Percentiles rank a stretch among this genome's conserved stretches.
phyloP scores from a whole-genome alignment of 257 asterid genomes.

The Salvia hispanica region DNA sequence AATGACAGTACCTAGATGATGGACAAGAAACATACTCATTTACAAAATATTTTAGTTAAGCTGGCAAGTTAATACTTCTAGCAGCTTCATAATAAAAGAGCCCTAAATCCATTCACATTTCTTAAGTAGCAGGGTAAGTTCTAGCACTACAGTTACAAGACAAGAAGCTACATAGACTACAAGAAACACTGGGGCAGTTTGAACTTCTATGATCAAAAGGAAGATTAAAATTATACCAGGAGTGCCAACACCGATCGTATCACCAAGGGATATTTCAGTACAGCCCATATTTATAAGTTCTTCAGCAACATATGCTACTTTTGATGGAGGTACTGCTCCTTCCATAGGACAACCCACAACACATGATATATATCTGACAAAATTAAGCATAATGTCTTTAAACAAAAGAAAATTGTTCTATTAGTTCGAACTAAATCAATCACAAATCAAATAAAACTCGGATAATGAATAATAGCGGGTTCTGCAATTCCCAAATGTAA shows the following conservation, averaged over 20 bases:
- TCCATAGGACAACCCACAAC: slow-evolving; percentile 97
- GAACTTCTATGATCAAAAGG: slow-evolving; percentile 26
- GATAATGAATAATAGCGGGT: slow-evolving; percentile 17
- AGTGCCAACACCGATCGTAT: slow-evolving; percentile 95
- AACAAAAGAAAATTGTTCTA: slow-evolving; percentile 8
- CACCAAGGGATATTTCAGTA: slow-evolving; percentile 91
- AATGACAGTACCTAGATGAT: slow-evolving; percentile 65
- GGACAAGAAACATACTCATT: slow-evolving; percentile 19
- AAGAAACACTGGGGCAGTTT: slow-evolving; percentile 16
- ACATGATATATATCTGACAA: slow-evolving; percentile 79
- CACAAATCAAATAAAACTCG: slow-evolving; percentile 16
- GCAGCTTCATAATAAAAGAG: slow-evolving; percentile 12
- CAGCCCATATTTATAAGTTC: slow-evolving; percentile 87
- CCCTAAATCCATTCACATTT: slow-evolving; percentile 1
- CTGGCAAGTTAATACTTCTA: slow-evolving; percentile 1
- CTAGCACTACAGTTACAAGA: slow-evolving; percentile 5
- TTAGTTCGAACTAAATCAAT: slow-evolving; percentile 20
- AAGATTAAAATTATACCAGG: slow-evolving; percentile 64
- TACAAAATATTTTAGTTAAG: slow-evolving; percentile 8
- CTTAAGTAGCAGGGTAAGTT: not conserved
- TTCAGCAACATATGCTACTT: slow-evolving; percentile 85
- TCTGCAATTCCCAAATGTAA: not conserved
- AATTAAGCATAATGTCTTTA: slow-evolving; percentile 31
- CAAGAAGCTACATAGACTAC: not conserved
- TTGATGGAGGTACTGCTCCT: slow-evolving; percentile 80